phyloP scores from a whole-genome alignment of 441 rosid genomes.

The Theobroma grandiflorum region DNA sequence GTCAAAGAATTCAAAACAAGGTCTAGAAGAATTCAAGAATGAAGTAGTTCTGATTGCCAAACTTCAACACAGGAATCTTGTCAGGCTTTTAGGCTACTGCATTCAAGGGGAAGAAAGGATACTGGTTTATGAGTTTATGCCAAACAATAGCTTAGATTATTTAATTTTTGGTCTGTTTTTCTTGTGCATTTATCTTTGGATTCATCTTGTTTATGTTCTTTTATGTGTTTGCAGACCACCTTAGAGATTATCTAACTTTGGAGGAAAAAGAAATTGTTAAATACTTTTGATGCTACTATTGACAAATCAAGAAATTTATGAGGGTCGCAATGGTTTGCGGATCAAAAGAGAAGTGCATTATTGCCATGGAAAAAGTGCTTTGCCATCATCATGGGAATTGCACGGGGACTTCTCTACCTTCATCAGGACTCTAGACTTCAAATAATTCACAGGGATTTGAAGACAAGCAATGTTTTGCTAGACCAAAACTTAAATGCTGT shows the following conservation, averaged over 20 bases:
- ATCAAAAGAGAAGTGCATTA: background rate
- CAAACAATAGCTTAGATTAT: background rate
- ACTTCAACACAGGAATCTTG: conserved; percentile 11
- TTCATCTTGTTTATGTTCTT: background rate
- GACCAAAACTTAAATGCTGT: background rate
- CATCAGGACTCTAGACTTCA: background rate
- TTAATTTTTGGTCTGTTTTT: background rate
- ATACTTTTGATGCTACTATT: too few species aligned
- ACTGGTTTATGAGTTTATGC: background rate
- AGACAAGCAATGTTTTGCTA: conserved; percentile 11
- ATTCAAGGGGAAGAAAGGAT: background rate
- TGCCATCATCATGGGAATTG: background rate
- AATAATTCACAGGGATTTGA: conserved; percentile 15
- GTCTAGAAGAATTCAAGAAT: background rate
- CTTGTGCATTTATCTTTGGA: background rate
- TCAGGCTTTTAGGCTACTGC: background rate
- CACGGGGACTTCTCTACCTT: background rate
- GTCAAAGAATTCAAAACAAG: conserved; percentile 1
- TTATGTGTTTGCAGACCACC: background rate
- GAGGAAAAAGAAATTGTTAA: too few species aligned
- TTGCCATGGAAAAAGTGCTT: background rate
- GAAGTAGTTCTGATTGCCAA: conserved; percentile 5
- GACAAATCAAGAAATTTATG: too few species aligned
- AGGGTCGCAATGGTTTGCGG: background rate
- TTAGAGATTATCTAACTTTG: too few species aligned